phyloP scores from a whole-genome alignment of 2,329 filamentous ascomycete species.

The Hirsutella minnesotensis region DNA sequence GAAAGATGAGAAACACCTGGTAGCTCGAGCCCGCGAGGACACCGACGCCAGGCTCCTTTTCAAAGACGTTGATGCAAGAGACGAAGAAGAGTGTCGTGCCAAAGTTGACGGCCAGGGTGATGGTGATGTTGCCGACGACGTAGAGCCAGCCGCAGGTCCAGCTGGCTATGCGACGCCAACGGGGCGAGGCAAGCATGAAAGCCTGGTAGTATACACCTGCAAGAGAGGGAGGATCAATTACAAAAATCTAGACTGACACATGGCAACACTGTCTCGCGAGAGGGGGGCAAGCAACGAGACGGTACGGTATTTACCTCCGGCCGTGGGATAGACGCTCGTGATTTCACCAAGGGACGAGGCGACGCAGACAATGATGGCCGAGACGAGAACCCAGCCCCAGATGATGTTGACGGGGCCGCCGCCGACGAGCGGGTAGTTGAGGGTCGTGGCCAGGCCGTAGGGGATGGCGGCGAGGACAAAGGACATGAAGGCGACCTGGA shows the following conservation, averaged over 20 bases:
- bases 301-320: constrained; percentile 40
- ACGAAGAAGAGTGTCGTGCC: constrained; percentile 57
- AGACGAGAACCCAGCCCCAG: constrained; percentile 61
- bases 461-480: constrained; percentile 66
- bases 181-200: constrained; percentile 56
- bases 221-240: constrained; percentile 8
- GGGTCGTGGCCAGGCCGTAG: constrained; percentile 59
- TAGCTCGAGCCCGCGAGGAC: constrained; percentile 40
- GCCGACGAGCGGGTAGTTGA: constrained; percentile 54
- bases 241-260: constrained; percentile 4
- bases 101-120: constrained; percentile 74
- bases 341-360: constrained; percentile 62
- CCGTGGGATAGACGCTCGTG: constrained; percentile 65
- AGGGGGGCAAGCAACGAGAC: not conserved
- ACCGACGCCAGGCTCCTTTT: constrained; percentile 27
- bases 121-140: constrained; percentile 69
- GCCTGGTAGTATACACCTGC: constrained; percentile 62
- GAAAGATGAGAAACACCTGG: constrained; percentile 61
- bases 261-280: not conserved
- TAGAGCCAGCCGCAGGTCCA: constrained; percentile 70
- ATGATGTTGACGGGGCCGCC: constrained; percentile 60
- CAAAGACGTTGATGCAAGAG: constrained; percentile 44
- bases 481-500: constrained; percentile 63
- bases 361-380: constrained; percentile 59
- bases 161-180: constrained; percentile 49